Conservation (phyloP, 1,284 basidiomycete species). For the Marasmius tenuissimus region DNA sequence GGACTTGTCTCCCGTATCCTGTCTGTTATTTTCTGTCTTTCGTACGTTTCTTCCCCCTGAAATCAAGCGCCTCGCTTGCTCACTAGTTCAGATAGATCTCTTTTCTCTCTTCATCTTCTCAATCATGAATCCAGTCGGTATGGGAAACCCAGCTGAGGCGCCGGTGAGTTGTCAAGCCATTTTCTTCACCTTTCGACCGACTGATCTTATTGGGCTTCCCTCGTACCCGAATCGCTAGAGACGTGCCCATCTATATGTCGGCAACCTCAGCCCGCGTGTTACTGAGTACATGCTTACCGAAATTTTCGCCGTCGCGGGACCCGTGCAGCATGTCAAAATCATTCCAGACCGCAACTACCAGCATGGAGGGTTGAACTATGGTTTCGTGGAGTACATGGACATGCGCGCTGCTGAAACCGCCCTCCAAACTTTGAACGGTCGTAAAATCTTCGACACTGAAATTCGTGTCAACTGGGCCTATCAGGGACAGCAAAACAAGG, state of each 20-base stretch:
- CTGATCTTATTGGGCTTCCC: slow-evolving; percentile 31
- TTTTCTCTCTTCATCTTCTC: slow-evolving; percentile 46
- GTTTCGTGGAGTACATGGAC: slow-evolving; percentile 97
- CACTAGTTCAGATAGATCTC: slow-evolving; percentile 25
- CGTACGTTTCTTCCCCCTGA: slow-evolving; percentile 22
- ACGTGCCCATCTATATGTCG: slow-evolving; percentile 95
- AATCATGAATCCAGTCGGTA: slow-evolving; percentile 79
- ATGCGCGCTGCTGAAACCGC: slow-evolving; percentile 98
- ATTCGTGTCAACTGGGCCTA: slow-evolving; percentile 98
- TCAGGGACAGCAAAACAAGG: slow-evolving; percentile 94
- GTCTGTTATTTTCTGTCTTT: slow-evolving; percentile 45
- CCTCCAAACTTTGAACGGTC: slow-evolving; percentile 93
- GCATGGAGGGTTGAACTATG: slow-evolving; percentile 97
- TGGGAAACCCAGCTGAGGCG: slow-evolving; percentile 68
- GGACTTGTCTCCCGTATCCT: slow-evolving; percentile 52
- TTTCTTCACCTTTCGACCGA: slow-evolving; percentile 12
- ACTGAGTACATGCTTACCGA: slow-evolving; percentile 95
- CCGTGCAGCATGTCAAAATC: slow-evolving; percentile 97
- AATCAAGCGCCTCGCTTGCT: slow-evolving; percentile 18
- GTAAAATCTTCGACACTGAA: slow-evolving; percentile 97
- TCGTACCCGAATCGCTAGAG: slow-evolving; percentile 43
- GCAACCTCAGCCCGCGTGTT: slow-evolving; percentile 92
- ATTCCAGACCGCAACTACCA: slow-evolving; percentile 98
- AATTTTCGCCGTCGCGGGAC: slow-evolving; percentile 94
- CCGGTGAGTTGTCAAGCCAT: slow-evolving; percentile 51